Conservation (phyloP, 2,329 filamentous ascomycete genomes). For the Pseudogymnoascus pannorum region DNA sequence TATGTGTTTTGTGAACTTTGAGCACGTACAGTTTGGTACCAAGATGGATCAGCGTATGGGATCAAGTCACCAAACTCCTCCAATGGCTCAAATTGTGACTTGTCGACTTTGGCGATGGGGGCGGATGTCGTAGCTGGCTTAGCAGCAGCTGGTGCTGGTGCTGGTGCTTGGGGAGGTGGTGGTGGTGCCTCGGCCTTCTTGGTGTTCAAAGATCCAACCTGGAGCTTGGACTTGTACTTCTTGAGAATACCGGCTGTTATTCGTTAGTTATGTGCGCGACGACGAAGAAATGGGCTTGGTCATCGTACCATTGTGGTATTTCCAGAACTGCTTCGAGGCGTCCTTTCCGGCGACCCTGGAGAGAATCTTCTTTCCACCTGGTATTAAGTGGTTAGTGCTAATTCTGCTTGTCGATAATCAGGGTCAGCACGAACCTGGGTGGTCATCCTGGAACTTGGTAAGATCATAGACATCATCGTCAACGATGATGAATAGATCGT, state of each 20-base stretch:
- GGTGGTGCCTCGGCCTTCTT: slow-evolving; percentile 60
- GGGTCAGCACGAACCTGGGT: slow-evolving; percentile 56
- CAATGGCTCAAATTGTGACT: slow-evolving; percentile 61
- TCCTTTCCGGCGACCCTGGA: slow-evolving; percentile 30
- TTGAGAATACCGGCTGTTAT: slow-evolving; percentile 26
- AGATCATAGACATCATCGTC: slow-evolving; percentile 95
- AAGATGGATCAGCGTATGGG: slow-evolving; percentile 84
- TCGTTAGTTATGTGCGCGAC: background rate
- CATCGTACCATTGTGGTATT: slow-evolving; percentile 31
- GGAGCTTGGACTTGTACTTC: slow-evolving; percentile 53
- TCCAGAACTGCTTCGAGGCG: slow-evolving; percentile 28
- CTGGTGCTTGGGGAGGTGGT: slow-evolving; percentile 41
- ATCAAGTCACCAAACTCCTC: slow-evolving; percentile 82
- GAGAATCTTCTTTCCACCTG: slow-evolving; percentile 28
- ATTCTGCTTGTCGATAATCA: background rate
- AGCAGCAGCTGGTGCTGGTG: slow-evolving; percentile 35
- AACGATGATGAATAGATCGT: slow-evolving; percentile 81
- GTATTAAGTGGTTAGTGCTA: background rate
- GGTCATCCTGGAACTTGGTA: slow-evolving; percentile 79
- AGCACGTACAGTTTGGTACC: slow-evolving; percentile 84
- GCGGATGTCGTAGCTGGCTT: slow-evolving; percentile 52
- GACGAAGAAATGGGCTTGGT: too few species aligned
- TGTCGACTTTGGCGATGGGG: slow-evolving; percentile 32
- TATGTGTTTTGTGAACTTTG: background rate
- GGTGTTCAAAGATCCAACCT: slow-evolving; percentile 70